Evolutionary conservation across 164 flowering plant species (phyloP), one percentile per base, ranked within the genome.

Genomic region (Vitis vinifera): DNA sequence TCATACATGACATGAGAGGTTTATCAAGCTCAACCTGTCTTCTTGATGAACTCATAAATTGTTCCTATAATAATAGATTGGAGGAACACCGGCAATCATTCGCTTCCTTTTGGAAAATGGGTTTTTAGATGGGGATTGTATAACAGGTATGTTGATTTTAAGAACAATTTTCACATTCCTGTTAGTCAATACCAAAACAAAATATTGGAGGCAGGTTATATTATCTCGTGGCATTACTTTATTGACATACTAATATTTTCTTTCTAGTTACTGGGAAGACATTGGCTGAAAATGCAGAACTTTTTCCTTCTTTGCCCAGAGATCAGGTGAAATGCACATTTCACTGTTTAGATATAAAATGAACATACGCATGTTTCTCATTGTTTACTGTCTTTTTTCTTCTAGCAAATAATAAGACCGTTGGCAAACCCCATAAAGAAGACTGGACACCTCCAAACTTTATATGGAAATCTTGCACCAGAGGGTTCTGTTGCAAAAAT

Each of bases 401-500:
- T 68, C 48, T 90, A 96, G 99, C 87, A 93, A 81, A 80, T 96
- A 27, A 85, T 96, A 68, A 85, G 93, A 68, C 91, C 95, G 23
- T 15, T 89, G 68, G 75, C 82, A 63, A 93, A 86, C 67, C 99
- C 98, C 64, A 96, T 96, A 72, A 96, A 96, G 81, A 70, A 84
- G 79, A 90, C 99, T 15, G 99, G 94, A 7, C 99, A 96, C 73
- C 71, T 96, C 59, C 99, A 96, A 74, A 89, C 88, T 77, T 76
- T 96, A 66, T 87, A 90, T 76, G 99, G 99, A 63, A 92, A 96
- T 77, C 85, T 96, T 75, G 99, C 99, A 57, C 98, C 98, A 15
- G 91, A 89, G 62, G 98, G 99, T 47, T 93, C 98, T 75, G 98
- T 93, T 27, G 99, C 98, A 64, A 96, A 96, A 81, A 96, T 96